Conservation (phyloP, 305 asterid genomes). For the Rubia occidens region DNA sequence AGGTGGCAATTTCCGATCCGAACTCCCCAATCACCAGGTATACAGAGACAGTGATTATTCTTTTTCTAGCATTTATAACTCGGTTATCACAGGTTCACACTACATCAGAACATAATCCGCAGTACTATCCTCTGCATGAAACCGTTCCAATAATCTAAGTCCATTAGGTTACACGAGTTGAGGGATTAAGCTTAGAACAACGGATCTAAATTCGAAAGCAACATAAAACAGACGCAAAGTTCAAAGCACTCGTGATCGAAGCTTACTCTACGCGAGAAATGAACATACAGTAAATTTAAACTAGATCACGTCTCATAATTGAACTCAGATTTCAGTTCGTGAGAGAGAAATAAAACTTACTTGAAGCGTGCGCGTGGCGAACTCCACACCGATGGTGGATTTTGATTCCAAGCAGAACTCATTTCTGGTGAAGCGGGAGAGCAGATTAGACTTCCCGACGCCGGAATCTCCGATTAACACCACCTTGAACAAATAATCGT, state of each 20-base stretch:
- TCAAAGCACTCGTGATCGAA: not conserved
- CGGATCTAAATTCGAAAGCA: not conserved
- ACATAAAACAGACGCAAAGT: not conserved
- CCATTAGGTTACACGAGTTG: not conserved
- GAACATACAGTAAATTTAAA: not conserved
- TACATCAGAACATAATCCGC: too few species aligned
- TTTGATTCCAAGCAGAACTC: slow-evolving; percentile 62
- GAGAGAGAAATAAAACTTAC: slow-evolving; percentile 6
- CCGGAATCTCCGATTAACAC: slow-evolving; percentile 63
- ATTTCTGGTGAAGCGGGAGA: slow-evolving; percentile 55
- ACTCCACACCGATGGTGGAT: slow-evolving; percentile 68
- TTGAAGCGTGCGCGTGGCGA: slow-evolving; percentile 65
- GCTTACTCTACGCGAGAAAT: not conserved
- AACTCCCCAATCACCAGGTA: not conserved
- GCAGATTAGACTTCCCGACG: slow-evolving; percentile 52
- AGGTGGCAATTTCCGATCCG: not conserved
- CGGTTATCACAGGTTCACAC: not conserved
- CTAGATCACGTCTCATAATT: not conserved
- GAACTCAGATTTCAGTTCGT: not conserved
- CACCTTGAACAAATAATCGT: slow-evolving; percentile 56
- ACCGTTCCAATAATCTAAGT: not conserved
- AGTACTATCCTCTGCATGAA: not conserved
- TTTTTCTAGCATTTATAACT: not conserved
- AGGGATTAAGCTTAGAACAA: not conserved
- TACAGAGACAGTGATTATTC: not conserved